These are phyloP conservation scores for Ophiostoma pallidulum DNA, from an alignment of 2,329 filamentous ascomycete genomes.

Conservation along the genomic window DNA sequence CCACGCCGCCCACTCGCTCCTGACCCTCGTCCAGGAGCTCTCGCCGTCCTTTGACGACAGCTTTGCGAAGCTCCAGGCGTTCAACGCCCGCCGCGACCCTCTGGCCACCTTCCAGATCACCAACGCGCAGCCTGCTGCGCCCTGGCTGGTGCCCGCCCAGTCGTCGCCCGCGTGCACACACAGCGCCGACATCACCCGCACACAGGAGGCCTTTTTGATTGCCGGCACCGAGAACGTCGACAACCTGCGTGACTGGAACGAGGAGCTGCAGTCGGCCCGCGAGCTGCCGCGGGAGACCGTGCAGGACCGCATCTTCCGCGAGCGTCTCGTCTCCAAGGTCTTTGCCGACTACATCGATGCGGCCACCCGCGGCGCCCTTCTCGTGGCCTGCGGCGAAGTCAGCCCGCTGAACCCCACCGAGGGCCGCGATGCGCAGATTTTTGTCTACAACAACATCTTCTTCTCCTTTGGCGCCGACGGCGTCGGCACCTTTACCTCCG, in stretches of 20 bases:
- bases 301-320: constrained; percentile 91
- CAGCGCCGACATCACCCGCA: constrained; percentile 72
- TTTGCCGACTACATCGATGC: constrained; percentile 98
- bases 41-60: constrained; percentile 73
- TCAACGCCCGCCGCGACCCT: constrained; percentile 77
- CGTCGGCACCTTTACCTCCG: constrained; percentile 90
- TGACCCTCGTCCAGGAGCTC: constrained; percentile 66
- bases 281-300: constrained; percentile 90
- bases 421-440: constrained; percentile 86
- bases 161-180: constrained; percentile 59
- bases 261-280: constrained; percentile 94
- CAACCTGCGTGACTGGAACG: constrained; percentile 94
- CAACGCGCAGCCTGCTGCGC: constrained; percentile 83
- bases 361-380: constrained; percentile 78
- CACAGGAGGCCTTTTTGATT: constrained; percentile 87
- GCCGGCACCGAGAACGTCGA: constrained; percentile 89
- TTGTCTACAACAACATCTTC: constrained; percentile 99
- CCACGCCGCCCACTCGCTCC: constrained; percentile 72
- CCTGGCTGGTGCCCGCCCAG: constrained; percentile 74
- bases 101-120: constrained; percentile 91
- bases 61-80: constrained; percentile 72
- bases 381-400: constrained; percentile 88
- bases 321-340: constrained; percentile 86
- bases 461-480: constrained; percentile 98
- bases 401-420: constrained; percentile 92